These are phyloP conservation scores for Aspergillus baeticus DNA, from an alignment of 495 filamentous ascomycete species.

Conservation along the genomic window DNA sequence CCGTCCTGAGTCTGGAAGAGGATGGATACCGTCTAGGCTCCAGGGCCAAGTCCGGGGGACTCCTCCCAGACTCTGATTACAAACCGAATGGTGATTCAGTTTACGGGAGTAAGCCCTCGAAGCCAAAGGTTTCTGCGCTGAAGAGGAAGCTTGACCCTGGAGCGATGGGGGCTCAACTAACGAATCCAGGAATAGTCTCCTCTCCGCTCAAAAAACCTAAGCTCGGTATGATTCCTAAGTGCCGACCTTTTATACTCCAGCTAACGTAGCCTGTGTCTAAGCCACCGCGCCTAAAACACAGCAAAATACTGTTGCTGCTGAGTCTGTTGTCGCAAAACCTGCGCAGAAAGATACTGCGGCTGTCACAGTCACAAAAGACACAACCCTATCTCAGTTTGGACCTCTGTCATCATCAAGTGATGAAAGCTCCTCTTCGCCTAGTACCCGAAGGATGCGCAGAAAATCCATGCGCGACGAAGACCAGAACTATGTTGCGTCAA, in stretches of 20 bases:
- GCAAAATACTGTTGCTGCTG: background rate
- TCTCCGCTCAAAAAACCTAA: background rate
- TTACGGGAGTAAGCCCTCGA: background rate
- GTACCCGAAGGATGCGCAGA: background rate
- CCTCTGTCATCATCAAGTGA: background rate
- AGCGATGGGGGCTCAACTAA: background rate
- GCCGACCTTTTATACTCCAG: background rate
- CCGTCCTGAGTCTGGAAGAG: background rate
- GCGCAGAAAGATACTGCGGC: too few species aligned
- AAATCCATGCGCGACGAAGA: background rate
- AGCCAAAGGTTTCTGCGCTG: background rate
- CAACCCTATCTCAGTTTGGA: too few species aligned
- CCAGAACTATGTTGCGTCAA: background rate
- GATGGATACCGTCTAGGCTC: background rate
- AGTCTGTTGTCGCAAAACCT: background rate
- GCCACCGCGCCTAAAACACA: background rate
- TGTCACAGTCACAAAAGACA: background rate
- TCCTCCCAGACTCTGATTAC: background rate
- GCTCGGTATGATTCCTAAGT: background rate
- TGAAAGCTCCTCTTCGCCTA: background rate
- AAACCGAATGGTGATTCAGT: background rate
- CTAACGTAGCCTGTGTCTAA: too few species aligned
- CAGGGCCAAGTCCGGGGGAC: background rate
- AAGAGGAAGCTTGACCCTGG: constrained; percentile 9
- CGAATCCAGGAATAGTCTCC: background rate